A percentile compares a stretch with the other conserved stretches of the same genome.
Conservation (phyloP, 2,329 filamentous ascomycete species). For the Sclerotinia minor region DNA sequence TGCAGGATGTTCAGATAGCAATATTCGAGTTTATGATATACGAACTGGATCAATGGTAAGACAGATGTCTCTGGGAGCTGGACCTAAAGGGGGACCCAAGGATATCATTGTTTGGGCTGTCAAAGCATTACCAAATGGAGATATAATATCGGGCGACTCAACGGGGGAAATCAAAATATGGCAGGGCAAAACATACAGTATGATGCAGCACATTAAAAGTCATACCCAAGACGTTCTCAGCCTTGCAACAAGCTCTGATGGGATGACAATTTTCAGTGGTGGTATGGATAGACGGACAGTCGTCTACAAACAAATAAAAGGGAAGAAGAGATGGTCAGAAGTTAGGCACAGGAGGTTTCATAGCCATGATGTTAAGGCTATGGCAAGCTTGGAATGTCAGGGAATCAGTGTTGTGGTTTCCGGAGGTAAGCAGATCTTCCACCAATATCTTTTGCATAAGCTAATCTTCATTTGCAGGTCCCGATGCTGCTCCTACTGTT, state of each 20-base stretch:
- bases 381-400: conserved; percentile 84
- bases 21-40: conserved; percentile 88
- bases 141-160: conserved; percentile 93
- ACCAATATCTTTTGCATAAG: conserved; percentile 18
- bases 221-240: conserved; percentile 91
- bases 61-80: conserved; percentile 82
- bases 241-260: conserved; percentile 78
- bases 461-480: conserved; percentile 56
- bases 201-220: conserved; percentile 79
- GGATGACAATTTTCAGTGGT: conserved; percentile 79
- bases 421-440: conserved; percentile 63
- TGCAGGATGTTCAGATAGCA: conserved; percentile 93
- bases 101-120: conserved; percentile 93
- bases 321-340: conserved; percentile 74
- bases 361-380: conserved; percentile 90
- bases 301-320: conserved; percentile 69
- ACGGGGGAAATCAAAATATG: conserved; percentile 91
- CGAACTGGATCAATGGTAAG: conserved; percentile 73
- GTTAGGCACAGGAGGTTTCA: conserved; percentile 86
- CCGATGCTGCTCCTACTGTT: conserved; percentile 81
- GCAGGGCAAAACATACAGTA: conserved; percentile 88
- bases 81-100: conserved; percentile 73
- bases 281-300: conserved; percentile 90
- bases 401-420: conserved; percentile 85
- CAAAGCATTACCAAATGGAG: conserved; percentile 80